A percentile compares a stretch with the other conserved stretches of the same genome.
Conservation (phyloP, 768 basidiomycete genomes). For the Lactifluus echinatus region DNA sequence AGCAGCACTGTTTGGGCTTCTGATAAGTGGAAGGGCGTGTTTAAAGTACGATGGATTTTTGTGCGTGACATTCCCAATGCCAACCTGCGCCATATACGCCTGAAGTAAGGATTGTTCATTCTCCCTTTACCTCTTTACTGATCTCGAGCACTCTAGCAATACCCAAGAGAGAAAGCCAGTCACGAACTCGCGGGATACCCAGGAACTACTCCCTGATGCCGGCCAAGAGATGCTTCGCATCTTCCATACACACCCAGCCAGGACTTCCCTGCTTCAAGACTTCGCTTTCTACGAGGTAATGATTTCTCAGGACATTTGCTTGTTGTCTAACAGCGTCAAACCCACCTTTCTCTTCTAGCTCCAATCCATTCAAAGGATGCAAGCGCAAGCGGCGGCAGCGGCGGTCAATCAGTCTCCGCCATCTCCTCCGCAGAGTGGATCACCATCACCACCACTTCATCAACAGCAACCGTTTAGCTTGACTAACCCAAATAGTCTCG, state of each 20-base stretch:
- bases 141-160: slow-evolving; percentile 49
- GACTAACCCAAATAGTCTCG: slow-evolving; percentile 43
- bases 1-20: slow-evolving; percentile 98
- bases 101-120: slow-evolving; percentile 46
- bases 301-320: background rate
- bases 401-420: slow-evolving; percentile 29
- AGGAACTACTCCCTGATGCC: slow-evolving; percentile 91
- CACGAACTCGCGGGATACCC: slow-evolving; percentile 96
- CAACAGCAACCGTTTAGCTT: slow-evolving; percentile 42
- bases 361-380: slow-evolving; percentile 72
- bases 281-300: slow-evolving; percentile 84
- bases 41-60: slow-evolving; percentile 97
- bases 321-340: background rate
- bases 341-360: background rate
- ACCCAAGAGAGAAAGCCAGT: slow-evolving; percentile 98
- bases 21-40: slow-evolving; percentile 99
- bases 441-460: slow-evolving; percentile 30
- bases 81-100: slow-evolving; percentile 78
- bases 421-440: slow-evolving; percentile 26
- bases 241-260: slow-evolving; percentile 86
- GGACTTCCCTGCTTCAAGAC: slow-evolving; percentile 90
- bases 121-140: background rate
- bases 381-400: slow-evolving; percentile 33
- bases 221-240: slow-evolving; percentile 96
- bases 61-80: slow-evolving; percentile 93